Evolutionary conservation across 805 yeast species (phyloP).

Genomic region (Kazachstania martiniae): DNA sequence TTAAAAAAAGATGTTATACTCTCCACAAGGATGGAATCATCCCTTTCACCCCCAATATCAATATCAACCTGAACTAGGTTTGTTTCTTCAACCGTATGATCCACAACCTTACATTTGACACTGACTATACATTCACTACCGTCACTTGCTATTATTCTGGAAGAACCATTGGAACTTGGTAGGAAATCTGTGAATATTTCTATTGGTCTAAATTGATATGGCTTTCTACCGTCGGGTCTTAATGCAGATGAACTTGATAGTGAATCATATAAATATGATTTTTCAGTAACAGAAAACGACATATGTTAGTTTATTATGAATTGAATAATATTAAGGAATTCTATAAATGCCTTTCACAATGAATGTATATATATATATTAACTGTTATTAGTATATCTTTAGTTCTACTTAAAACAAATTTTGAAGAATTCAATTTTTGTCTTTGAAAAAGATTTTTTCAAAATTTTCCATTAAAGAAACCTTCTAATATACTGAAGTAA

Average conservation of each 20-base stretch:
- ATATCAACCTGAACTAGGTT: slow-evolving; percentile 65
- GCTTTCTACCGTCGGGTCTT: slow-evolving; percentile 78
- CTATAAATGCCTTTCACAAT: too few relatives aligned
- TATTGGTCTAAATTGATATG: slow-evolving; percentile 71
- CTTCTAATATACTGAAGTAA: slow-evolving; percentile 1
- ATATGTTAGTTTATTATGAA: too few relatives aligned
- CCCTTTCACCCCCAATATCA: slow-evolving; percentile 71
- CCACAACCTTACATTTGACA: slow-evolving; percentile 74
- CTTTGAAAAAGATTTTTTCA: too few relatives aligned
- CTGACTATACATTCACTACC: slow-evolving; percentile 93
- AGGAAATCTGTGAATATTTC: slow-evolving; percentile 74
- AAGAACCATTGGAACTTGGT: slow-evolving; percentile 86
- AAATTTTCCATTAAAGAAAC: neutral
- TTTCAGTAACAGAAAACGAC: slow-evolving; percentile 68
- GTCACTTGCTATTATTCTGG: slow-evolving; percentile 74
- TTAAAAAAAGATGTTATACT: slow-evolving; percentile 50
- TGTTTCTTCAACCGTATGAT: slow-evolving; percentile 30
- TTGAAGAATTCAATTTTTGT: neutral
- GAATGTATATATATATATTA: too few relatives aligned
- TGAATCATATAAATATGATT: slow-evolving; percentile 68
- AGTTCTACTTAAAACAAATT: too few relatives aligned
- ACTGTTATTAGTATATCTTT: too few relatives aligned
- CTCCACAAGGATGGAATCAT: slow-evolving; percentile 60
- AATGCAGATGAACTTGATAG: slow-evolving; percentile 46
- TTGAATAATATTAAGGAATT: too few relatives aligned